Base-by-base conservation (phyloP, 768 basidiomycete species). In the Dictyophora rubrovolvata region DNA sequence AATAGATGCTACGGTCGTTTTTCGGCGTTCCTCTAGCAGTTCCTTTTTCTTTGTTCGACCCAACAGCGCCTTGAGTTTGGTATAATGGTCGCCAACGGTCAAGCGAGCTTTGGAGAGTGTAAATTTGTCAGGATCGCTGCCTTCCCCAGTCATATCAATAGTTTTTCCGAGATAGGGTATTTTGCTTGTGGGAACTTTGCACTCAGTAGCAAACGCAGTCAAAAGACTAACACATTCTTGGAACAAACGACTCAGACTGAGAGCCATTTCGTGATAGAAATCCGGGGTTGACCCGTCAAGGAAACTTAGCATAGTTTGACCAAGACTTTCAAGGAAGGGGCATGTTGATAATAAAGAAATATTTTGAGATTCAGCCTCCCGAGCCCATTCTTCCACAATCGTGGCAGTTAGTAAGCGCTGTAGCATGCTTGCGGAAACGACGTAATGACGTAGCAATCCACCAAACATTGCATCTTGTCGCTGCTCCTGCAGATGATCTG, bases 311-410 rank as follows among this genome's bases (percentile, higher is more conserved):
- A 86, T 82, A 66, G 79, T 85, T n/a, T 72, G 64, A 58, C 84
- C 84, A 53, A 98, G 75, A 17, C 86, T 81, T 61, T 78, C 74
- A 1, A 85, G 87, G 55, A 89, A 75, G 16, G 76, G 68, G 12
- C 83, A 84, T 34, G 66, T 67, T 53, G 86, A 79, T 20, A 82
- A 75, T 51, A 89, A 75, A 47, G 79, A 71, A 56, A 52, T 58
- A n/a, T 16, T 37, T 5, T 57, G 21, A 66, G 63, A 1, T 34
- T 60, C 36, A 20, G 56, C 22, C 48, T 79, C 76, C 9, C 73
- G 73, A 5, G 93, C 90, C 96, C 94, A 97, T 74, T 97, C 92
- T 70, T 95, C 91, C 0, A 93, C 74, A 60, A 98, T 78, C 53
- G 89, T 80, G 17, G 91, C 86, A n/a, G 86, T 75, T 48, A 98